phyloP scores from a whole-genome alignment of 129 eudicot species.

The Flaveria linearis region DNA sequence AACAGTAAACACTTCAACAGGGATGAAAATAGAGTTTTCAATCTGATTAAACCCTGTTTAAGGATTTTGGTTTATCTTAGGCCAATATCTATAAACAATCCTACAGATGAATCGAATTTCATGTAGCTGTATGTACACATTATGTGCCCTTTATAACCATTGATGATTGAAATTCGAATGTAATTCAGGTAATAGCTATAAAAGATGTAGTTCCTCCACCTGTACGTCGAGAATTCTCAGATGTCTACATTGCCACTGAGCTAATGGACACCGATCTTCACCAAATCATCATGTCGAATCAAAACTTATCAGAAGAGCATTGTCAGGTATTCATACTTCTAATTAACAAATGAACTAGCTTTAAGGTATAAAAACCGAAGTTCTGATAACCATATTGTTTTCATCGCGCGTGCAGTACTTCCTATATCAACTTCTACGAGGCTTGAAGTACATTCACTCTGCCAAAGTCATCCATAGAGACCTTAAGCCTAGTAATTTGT shows the following conservation, averaged over 20 bases:
- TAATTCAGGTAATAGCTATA: constrained; percentile 57
- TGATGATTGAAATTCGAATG: neutral
- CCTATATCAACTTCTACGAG: constrained; percentile 81
- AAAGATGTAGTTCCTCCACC: constrained; percentile 93
- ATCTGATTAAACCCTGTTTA: neutral
- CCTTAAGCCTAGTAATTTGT: constrained; percentile 81
- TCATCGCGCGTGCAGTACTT: constrained; percentile 62
- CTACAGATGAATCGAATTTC: too few relatives aligned
- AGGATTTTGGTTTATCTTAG: neutral
- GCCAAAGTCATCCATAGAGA: constrained; percentile 87
- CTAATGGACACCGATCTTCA: constrained; percentile 98
- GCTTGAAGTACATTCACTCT: constrained; percentile 83
- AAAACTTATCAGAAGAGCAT: constrained; percentile 81
- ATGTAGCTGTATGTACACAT: too few relatives aligned
- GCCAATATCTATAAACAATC: neutral
- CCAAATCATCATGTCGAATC: constrained; percentile 89
- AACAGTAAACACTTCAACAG: neutral
- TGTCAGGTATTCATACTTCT: constrained; percentile 56
- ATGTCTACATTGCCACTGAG: constrained; percentile 79
- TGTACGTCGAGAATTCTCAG: constrained; percentile 57
- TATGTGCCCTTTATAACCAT: neutral
- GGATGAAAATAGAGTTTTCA: neutral
- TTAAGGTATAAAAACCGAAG: neutral
- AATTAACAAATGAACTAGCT: neutral
- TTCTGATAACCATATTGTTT: constrained; percentile 15